Percentiles rank a stretch among this genome's conserved stretches.
Evolutionary conservation across 2,329 filamentous ascomycete species (phyloP).

Genomic region (Blastomyces emzantsi): DNA sequence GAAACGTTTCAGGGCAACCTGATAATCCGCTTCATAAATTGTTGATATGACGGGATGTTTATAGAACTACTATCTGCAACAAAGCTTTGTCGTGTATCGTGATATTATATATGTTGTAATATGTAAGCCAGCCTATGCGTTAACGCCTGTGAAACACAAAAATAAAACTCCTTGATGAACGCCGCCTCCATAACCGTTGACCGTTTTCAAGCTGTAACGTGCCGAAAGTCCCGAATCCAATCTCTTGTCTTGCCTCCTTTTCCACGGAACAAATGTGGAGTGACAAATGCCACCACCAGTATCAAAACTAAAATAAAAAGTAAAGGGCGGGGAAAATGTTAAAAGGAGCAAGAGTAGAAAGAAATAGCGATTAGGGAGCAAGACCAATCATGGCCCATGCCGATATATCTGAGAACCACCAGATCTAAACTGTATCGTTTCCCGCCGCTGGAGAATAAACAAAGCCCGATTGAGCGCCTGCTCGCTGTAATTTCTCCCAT

Average conservation of each 20-base stretch:
- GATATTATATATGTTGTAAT: not conserved
- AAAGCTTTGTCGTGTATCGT: not conserved
- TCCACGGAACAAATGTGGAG: not conserved
- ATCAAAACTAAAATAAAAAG: not conserved
- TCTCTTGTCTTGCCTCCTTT: not conserved
- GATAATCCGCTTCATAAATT: not conserved
- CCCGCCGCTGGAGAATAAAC: conserved; percentile 75
- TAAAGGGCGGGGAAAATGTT: not conserved
- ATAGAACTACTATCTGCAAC: not conserved
- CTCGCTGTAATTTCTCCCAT: conserved; percentile 83
- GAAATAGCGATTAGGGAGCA: not conserved
- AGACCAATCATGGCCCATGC: conserved; percentile 24
- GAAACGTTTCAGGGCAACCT: not conserved
- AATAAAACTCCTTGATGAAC: not conserved
- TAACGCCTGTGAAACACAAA: not conserved
- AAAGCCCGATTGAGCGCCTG: conserved; percentile 75
- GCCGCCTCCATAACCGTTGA: not conserved
- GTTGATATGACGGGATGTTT: not conserved
- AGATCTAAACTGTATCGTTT: conserved; percentile 52
- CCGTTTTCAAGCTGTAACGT: not conserved
- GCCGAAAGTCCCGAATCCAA: not conserved
- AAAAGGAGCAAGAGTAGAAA: not conserved
- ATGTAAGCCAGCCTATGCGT: not conserved
- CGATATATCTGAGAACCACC: conserved; percentile 43
- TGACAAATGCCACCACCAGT: not conserved